Percentiles rank a stretch among this genome's conserved stretches.
phyloP scores from a whole-genome alignment of 179 eudicot genomes.

The Nepenthes alata region DNA sequence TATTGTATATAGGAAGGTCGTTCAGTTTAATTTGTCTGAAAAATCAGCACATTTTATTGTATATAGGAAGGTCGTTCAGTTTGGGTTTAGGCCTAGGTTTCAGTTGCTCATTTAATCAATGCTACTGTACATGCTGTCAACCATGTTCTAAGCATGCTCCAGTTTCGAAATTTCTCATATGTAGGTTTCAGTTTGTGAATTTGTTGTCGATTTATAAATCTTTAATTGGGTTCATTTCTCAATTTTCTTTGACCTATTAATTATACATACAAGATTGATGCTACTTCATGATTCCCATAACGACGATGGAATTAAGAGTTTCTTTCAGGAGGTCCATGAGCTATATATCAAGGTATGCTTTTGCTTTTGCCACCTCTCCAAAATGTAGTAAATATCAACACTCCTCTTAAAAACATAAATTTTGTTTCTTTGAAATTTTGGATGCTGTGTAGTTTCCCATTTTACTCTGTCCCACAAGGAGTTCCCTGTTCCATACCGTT shows the following conservation, averaged over 20 bases:
- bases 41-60: too few relatives aligned
- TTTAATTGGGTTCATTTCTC: neutral
- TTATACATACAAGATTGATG: conserved; percentile 79
- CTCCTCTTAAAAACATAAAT: too few relatives aligned
- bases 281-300: conserved; percentile 92
- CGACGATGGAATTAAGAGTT: conserved; percentile 94
- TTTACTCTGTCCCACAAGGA: too few relatives aligned
- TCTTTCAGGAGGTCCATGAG: conserved; percentile 97
- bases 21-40: too few relatives aligned
- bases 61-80: too few relatives aligned
- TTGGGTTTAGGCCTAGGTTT: too few relatives aligned
- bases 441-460: too few relatives aligned
- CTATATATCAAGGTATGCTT: conserved; percentile 73
- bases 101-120: neutral
- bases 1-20: too few relatives aligned
- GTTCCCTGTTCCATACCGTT: too few relatives aligned
- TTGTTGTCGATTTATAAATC: neutral
- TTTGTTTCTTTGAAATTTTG: too few relatives aligned
- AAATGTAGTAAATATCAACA: neutral
- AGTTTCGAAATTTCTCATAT: neutral
- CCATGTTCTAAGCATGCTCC: neutral
- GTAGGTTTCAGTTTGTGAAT: neutral
- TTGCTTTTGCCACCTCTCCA: neutral
- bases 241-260: conserved; percentile 34
- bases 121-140: too few relatives aligned